A percentile compares a stretch with the other conserved stretches of the same genome.
These are phyloP conservation scores for Macrophomina phaseolina DNA, from an alignment of 2,329 filamentous ascomycete genomes.

Conservation along the genomic window DNA sequence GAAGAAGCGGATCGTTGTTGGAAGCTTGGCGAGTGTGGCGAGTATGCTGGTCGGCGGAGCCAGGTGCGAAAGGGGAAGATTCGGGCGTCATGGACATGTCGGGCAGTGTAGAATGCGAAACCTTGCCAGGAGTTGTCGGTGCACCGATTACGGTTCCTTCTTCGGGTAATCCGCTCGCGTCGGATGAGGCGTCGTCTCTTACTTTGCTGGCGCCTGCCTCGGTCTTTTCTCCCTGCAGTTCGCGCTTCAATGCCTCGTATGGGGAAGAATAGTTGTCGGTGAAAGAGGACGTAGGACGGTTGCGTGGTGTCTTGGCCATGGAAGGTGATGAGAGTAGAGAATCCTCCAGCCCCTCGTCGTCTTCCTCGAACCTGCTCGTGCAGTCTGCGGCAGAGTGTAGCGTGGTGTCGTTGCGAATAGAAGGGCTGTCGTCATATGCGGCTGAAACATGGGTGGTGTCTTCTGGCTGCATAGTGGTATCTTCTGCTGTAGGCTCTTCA, in stretches of 20 bases:
- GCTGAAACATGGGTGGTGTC: constrained; percentile 41
- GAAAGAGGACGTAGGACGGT: constrained; percentile 46
- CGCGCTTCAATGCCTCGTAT: constrained; percentile 74
- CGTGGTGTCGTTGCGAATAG: constrained; percentile 44
- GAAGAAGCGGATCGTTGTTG: constrained; percentile 77
- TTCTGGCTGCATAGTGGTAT: constrained; percentile 52
- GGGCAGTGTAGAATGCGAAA: constrained; percentile 41
- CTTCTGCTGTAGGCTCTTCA: constrained; percentile 75
- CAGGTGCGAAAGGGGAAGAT: constrained; percentile 60
- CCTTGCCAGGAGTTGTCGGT: constrained; percentile 45
- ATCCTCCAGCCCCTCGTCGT: constrained; percentile 52
- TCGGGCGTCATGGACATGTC: constrained; percentile 50
- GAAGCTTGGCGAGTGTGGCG: constrained; percentile 45
- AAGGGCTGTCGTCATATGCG: constrained; percentile 43
- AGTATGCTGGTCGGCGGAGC: constrained; percentile 45
- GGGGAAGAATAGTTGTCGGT: constrained; percentile 75
- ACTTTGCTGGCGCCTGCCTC: constrained; percentile 43
- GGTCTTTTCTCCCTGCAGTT: constrained; percentile 57
- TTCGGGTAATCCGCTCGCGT: constrained; percentile 36
- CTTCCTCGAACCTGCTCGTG: constrained; percentile 37
- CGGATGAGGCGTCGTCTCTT: constrained; percentile 29
- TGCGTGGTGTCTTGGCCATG: constrained; percentile 60
- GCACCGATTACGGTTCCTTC: constrained; percentile 33
- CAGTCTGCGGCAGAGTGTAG: constrained; percentile 46
- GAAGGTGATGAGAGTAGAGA: constrained; percentile 69